Conservation (phyloP, 2,329 filamentous ascomycete genomes). For the Fonsecaea multimorphosa region DNA sequence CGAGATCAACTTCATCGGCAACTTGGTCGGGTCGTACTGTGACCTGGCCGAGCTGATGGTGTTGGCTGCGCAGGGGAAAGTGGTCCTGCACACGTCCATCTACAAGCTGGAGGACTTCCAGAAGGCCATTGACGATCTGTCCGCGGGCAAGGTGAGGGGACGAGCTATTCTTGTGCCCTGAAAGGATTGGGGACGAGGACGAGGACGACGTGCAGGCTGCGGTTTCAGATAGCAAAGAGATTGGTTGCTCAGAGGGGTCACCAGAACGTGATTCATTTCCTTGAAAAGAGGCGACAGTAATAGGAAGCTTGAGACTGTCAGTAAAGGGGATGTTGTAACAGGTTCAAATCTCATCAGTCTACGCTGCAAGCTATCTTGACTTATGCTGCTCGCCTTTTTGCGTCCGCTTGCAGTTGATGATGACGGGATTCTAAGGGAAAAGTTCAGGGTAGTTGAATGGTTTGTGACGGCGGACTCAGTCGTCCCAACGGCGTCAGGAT, state of each 20-base stretch:
- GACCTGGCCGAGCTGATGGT: constrained; percentile 33
- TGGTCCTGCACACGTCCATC: constrained; percentile 26
- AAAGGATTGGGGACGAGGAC: too few relatives aligned
- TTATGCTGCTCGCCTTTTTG: neutral
- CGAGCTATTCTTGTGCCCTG: constrained; percentile 29
- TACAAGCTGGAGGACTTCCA: constrained; percentile 34
- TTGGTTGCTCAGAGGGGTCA: too few relatives aligned
- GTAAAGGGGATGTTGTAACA: neutral
- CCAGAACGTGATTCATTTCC: too few relatives aligned
- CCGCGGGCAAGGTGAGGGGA: constrained; percentile 27
- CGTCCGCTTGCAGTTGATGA: neutral
- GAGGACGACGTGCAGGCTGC: neutral
- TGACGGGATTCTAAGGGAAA: neutral
- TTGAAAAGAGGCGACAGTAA: neutral
- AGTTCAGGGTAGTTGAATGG: neutral
- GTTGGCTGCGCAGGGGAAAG: constrained; percentile 30
- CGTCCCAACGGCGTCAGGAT: neutral
- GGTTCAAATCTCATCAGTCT: neutral
- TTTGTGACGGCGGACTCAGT: neutral
- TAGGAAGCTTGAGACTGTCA: neutral
- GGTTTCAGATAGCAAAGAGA: too few relatives aligned
- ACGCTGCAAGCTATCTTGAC: neutral
- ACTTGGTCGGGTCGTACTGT: constrained; percentile 32
- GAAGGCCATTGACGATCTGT: constrained; percentile 29
- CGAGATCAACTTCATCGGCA: constrained; percentile 34